Evolutionary conservation across 2,329 filamentous ascomycete species (phyloP).

Genomic region (Bipolaris oryzae): DNA sequence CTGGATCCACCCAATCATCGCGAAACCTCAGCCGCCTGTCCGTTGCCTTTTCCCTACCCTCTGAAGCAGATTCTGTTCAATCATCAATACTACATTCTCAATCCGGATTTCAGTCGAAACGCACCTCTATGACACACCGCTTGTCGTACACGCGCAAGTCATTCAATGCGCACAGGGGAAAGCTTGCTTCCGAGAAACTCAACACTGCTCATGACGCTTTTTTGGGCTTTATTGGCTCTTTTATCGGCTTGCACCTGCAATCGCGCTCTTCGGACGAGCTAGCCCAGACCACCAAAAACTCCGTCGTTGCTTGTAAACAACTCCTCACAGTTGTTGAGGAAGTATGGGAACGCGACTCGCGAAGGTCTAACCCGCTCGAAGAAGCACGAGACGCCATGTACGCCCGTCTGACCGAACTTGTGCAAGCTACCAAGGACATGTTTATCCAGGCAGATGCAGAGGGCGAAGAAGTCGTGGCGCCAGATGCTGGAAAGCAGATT

Average conservation of each 20-base stretch:
- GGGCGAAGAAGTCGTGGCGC: constrained; percentile 77
- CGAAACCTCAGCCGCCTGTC: constrained; percentile 41
- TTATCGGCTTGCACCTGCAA: constrained; percentile 91
- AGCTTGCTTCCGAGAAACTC: constrained; percentile 82
- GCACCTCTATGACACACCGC: constrained; percentile 68
- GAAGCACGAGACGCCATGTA: constrained; percentile 78
- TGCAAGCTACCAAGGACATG: constrained; percentile 79
- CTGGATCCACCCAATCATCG: constrained; percentile 36
- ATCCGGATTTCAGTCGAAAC: constrained; percentile 49
- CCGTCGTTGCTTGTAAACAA: constrained; percentile 79
- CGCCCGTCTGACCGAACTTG: constrained; percentile 77
- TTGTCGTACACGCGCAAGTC: constrained; percentile 76
- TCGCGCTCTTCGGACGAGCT: constrained; percentile 89
- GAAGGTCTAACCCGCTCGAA: constrained; percentile 69
- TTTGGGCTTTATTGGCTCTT: constrained; percentile 86
- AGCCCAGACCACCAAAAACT: constrained; percentile 79
- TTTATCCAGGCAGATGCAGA: constrained; percentile 71
- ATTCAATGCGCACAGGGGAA: constrained; percentile 66
- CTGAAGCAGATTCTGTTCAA: constrained; percentile 42
- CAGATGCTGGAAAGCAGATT: constrained; percentile 76
- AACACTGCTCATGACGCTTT: constrained; percentile 84
- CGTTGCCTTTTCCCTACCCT: constrained; percentile 49
- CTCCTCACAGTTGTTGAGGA: constrained; percentile 81
- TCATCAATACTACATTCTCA: constrained; percentile 36
- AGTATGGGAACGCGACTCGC: constrained; percentile 77